A percentile compares a stretch with the other conserved stretches of the same genome.
phyloP scores from a whole-genome alignment of 2,329 filamentous ascomycete genomes.

The Bipolaris sorokiniana region DNA sequence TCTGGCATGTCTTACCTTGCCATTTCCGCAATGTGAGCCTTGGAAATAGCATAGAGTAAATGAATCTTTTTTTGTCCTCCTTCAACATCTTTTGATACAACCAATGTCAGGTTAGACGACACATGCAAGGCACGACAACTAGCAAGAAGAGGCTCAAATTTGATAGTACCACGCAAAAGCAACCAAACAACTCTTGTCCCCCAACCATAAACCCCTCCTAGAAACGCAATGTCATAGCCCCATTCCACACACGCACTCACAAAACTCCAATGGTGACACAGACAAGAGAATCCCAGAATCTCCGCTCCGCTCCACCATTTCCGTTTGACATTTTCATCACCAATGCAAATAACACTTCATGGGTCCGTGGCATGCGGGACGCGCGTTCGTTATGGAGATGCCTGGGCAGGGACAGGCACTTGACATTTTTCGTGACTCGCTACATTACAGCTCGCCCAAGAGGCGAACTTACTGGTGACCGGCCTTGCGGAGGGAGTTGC shows the following conservation, averaged over 20 bases:
- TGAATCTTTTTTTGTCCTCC: not conserved
- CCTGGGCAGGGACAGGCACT: constrained; percentile 36
- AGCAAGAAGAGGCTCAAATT: constrained; percentile 49
- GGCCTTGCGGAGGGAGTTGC: constrained; percentile 61
- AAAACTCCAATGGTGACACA: constrained; percentile 47
- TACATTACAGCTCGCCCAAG: constrained; percentile 24
- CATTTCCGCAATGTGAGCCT: constrained; percentile 9
- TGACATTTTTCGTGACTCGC: constrained; percentile 34
- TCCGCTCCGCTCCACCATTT: constrained; percentile 46
- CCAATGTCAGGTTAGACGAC: too few species aligned
- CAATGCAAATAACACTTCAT: constrained; percentile 42
- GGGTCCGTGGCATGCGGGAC: constrained; percentile 31
- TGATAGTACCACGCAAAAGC: constrained; percentile 46
- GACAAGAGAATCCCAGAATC: constrained; percentile 30
- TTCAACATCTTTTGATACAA: not conserved
- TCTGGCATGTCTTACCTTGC: constrained; percentile 14
- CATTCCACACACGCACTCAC: constrained; percentile 28
- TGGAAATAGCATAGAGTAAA: constrained; percentile 13
- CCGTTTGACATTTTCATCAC: constrained; percentile 38
- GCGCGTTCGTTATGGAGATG: constrained; percentile 33
- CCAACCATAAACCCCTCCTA: constrained; percentile 42
- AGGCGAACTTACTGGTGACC: constrained; percentile 53
- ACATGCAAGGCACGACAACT: not conserved
- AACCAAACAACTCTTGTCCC: constrained; percentile 47
- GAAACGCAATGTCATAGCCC: constrained; percentile 44